Conservation (phyloP, 2,329 filamentous ascomycete genomes). For the Aquanectria penicillioides region DNA sequence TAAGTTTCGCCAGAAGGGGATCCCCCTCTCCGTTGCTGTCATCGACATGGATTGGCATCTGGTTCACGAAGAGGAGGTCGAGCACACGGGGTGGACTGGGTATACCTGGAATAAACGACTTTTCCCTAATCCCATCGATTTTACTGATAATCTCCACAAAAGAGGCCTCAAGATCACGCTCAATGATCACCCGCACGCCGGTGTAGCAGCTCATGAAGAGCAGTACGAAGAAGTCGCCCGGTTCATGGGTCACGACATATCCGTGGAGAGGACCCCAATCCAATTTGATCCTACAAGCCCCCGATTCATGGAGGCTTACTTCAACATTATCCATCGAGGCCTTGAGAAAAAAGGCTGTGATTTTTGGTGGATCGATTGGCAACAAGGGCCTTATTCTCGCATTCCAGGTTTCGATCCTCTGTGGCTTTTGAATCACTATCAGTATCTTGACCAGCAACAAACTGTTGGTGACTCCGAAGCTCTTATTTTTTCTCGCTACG, state of each 20-base stretch:
- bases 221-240: conserved; percentile 64
- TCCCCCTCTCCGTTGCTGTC: conserved; percentile 69
- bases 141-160: conserved; percentile 61
- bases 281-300: conserved; percentile 61
- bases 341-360: conserved; percentile 67
- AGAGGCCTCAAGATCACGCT: conserved; percentile 64
- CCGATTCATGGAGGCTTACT: conserved; percentile 67
- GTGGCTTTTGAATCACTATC: conserved; percentile 73
- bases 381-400: conserved; percentile 66
- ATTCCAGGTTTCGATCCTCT: conserved; percentile 69
- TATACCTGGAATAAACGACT: conserved; percentile 69
- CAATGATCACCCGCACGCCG: conserved; percentile 70
- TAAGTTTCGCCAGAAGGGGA: conserved; percentile 57
- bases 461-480: conserved; percentile 45
- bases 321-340: conserved; percentile 64
- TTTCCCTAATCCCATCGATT: conserved; percentile 61
- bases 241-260: conserved; percentile 60
- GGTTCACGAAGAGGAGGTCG: not conserved
- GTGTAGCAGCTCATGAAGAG: conserved; percentile 67
- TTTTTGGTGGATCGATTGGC: conserved; percentile 77
- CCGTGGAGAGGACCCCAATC: not conserved
- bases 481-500: conserved; percentile 71
- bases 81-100: conserved; percentile 55
- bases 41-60: conserved; percentile 76
- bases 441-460: conserved; percentile 62